Evolutionary conservation across 1,284 basidiomycete species (phyloP), one percentile per base, ranked within the genome.

Genomic region (Papiliotrema laurentii): DNA sequence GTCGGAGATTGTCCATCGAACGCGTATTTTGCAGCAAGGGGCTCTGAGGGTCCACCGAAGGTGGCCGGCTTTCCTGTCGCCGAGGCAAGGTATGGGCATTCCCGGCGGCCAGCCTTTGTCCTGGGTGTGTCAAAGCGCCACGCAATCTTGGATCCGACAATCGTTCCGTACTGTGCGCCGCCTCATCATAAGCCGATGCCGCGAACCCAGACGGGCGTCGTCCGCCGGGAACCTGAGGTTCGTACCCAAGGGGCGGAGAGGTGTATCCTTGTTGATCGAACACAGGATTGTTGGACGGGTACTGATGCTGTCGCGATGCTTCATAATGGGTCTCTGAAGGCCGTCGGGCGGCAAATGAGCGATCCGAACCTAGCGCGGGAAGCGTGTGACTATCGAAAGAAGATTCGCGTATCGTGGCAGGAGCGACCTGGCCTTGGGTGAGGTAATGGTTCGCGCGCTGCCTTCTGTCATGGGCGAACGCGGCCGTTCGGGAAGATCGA

Each of bases 1-100:
- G 53, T 18, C 60, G 56, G 5, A 66, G 48, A 38, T 59, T 66
- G 26, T 64, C 65, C 58, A 66, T 61, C 1, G 65, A 66, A 16
- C 65, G 45, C 11, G 54, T 56, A 31, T 50, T 51, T 28, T 58
- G 50, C 13, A 64, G 33, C 6, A 50, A 28, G 5, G 59, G 56
- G 2, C 52, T 31, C 21, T 51, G 22, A 14, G 16, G 39, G 18
- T 34, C 48, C 28, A 28, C 45, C 39, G 45, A 27, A 36, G 40
- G 10, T 44, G 26, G 27, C 40, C 16, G 38, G 39, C 26, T 44
- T 36, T 11, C 25, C 42, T 34, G 48, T 33, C 35, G 9, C 7
- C 27, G 35, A 4, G 33, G 34, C 33, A 36, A 24, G 11, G 34
- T 24, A n/a, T n/a, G n/a, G n/a, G n/a, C n/a, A n/a, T n/a, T n/a